Conservation (phyloP, 257 asterid species). For the Ajuga chamaepitys region DNA sequence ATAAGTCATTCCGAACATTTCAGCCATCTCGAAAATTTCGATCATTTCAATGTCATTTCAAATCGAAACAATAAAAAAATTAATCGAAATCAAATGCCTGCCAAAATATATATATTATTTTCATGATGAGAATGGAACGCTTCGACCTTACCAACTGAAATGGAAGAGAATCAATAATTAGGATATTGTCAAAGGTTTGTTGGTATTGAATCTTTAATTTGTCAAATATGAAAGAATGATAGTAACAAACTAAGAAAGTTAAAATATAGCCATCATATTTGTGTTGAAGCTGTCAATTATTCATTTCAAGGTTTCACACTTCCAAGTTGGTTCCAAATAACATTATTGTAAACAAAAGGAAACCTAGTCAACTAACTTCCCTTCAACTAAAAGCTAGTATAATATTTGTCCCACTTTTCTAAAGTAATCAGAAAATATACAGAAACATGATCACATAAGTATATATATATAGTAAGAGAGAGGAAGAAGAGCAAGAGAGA, state of each 20-base stretch:
- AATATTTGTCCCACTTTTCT: slow-evolving; percentile 13
- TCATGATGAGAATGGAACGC: too few relatives aligned
- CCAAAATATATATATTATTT: too few relatives aligned
- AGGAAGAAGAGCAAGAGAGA: not conserved
- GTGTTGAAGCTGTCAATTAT: not conserved
- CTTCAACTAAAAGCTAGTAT: slow-evolving; percentile 17
- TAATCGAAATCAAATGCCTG: too few relatives aligned
- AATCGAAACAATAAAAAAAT: too few relatives aligned
- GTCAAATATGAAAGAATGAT: not conserved
- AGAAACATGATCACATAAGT: not conserved
- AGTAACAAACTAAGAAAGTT: not conserved
- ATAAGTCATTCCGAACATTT: too few relatives aligned
- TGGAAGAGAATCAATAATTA: too few relatives aligned
- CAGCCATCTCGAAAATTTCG: too few relatives aligned
- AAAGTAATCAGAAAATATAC: not conserved
- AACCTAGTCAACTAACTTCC: slow-evolving; percentile 25
- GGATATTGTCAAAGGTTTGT: too few relatives aligned
- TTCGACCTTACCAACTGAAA: too few relatives aligned
- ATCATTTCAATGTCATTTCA: too few relatives aligned
- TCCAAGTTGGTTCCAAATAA: slow-evolving; percentile 13
- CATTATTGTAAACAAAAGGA: not conserved
- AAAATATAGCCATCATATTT: not conserved
- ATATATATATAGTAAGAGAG: not conserved
- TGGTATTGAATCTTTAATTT: too few relatives aligned
- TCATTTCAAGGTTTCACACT: slow-evolving; percentile 17